Evolutionary conservation across 1,284 basidiomycete species (phyloP).

Genomic region (Crocinoboletus sp.): DNA sequence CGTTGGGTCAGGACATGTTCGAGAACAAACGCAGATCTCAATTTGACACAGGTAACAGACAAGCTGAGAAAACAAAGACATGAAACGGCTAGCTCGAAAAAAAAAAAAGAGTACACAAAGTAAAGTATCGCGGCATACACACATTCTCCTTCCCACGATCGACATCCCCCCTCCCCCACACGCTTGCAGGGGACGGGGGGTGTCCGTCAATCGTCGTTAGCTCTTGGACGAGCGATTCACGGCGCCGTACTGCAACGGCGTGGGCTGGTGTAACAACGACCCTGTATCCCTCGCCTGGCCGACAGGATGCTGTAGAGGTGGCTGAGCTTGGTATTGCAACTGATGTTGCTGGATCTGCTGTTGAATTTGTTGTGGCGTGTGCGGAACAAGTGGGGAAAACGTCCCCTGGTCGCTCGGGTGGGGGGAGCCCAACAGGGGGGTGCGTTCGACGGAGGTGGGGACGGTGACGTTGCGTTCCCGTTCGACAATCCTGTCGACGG

Average conservation of each 20-base stretch:
- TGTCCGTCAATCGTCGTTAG: no score
- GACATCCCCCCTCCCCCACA: no score
- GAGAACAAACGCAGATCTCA: no score
- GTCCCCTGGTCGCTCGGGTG: slow-evolving; percentile 6
- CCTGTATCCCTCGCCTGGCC: slow-evolving; percentile 3
- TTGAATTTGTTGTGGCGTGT: slow-evolving; percentile 20
- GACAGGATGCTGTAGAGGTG: background rate
- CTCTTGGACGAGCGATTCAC: no score
- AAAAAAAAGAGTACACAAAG: no score
- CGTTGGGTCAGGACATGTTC: no score
- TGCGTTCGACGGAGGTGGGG: slow-evolving; percentile 16
- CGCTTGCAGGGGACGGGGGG: no score
- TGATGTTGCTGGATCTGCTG: slow-evolving; percentile 23
- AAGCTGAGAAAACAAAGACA: no score
- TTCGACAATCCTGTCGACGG: slow-evolving; percentile 37
- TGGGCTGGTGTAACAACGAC: slow-evolving; percentile 6
- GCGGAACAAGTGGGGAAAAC: slow-evolving; percentile 13
- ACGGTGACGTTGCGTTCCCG: slow-evolving; percentile 32
- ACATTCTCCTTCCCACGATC: no score
- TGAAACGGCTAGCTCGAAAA: no score
- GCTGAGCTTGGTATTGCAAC: slow-evolving; percentile 9
- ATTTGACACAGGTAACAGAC: no score
- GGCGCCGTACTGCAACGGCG: slow-evolving; percentile 6
- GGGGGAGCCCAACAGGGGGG: slow-evolving; percentile 11
- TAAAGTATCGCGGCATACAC: no score